These are phyloP conservation scores for Stylonectria norvegica DNA, from an alignment of 2,329 filamentous ascomycete species.

Conservation along the genomic window DNA sequence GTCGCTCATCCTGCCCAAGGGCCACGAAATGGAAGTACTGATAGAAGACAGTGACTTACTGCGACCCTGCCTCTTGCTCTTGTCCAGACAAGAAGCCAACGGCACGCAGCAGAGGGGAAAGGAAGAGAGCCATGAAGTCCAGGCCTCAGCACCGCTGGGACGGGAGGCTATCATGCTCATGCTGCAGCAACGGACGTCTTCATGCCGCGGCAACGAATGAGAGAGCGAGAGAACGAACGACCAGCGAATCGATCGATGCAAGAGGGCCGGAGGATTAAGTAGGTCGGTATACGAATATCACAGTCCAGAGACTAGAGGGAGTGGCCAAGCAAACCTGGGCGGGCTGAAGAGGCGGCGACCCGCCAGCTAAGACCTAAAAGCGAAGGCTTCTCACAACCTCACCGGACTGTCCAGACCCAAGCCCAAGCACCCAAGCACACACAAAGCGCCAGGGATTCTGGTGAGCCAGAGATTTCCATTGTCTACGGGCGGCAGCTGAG, in stretches of 20 bases:
- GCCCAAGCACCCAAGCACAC: conserved; percentile 1
- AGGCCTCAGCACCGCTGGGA: conserved; percentile 40
- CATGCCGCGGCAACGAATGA: conserved; percentile 19
- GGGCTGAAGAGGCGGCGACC: conserved; percentile 2
- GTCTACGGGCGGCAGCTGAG: conserved; percentile 16
- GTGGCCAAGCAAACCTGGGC: conserved; percentile 8
- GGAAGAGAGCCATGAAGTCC: conserved; percentile 46
- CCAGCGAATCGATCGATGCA: conserved; percentile 16
- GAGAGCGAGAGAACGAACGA: conserved; percentile 20
- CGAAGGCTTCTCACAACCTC: not conserved
- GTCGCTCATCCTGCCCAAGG: conserved; percentile 25
- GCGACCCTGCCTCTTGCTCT: conserved; percentile 39
- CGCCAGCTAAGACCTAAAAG: not conserved
- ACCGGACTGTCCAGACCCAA: not conserved
- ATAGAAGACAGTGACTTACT: conserved; percentile 34
- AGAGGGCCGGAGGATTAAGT: too few relatives aligned
- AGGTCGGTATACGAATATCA: too few relatives aligned
- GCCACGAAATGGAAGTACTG: conserved; percentile 26
- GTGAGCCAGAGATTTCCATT: not conserved
- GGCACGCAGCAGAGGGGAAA: conserved; percentile 45
- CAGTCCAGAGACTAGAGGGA: conserved; percentile 10
- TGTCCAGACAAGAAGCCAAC: conserved; percentile 36
- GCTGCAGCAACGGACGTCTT: conserved; percentile 22
- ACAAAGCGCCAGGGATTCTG: not conserved
- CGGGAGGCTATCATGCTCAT: conserved; percentile 46